Percentiles rank a stretch among this genome's conserved stretches.
Conservation (phyloP, 31 red algal genomes). For the Asparagopsis taxiformis region DNA sequence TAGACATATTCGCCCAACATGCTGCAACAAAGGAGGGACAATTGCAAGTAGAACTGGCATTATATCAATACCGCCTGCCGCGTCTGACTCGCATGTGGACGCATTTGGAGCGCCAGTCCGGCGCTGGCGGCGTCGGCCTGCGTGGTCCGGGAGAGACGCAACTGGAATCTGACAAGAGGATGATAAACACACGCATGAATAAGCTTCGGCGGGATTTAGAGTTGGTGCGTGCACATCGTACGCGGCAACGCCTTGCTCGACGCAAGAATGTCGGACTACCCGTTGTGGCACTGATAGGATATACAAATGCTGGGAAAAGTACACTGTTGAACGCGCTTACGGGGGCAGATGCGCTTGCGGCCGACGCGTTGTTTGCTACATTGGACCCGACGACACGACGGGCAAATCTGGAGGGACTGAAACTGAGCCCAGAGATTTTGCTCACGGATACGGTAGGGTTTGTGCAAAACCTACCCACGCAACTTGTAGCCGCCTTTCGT, state of each 20-base stretch:
- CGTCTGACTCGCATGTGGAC: constrained; percentile 93
- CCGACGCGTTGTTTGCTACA: constrained; percentile 91
- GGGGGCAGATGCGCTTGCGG: constrained; percentile 72
- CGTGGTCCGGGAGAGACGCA: constrained; percentile 98
- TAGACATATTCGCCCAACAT: constrained; percentile 98
- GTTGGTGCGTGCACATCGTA: constrained; percentile 69
- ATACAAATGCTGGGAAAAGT: constrained; percentile 97
- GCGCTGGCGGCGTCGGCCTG: constrained; percentile 76
- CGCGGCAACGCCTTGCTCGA: constrained; percentile 42
- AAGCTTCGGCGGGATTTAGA: constrained; percentile 74
- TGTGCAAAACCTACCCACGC: constrained; percentile 95
- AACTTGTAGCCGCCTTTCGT: constrained; percentile 92
- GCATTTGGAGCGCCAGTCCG: constrained; percentile 91
- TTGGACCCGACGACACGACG: constrained; percentile 91
- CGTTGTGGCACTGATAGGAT: constrained; percentile 85
- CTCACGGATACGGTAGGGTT: constrained; percentile 98
- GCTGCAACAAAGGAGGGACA: constrained; percentile 82
- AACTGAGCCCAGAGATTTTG: constrained; percentile 68
- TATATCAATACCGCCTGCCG: constrained; percentile 85
- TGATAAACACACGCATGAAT: constrained; percentile 57
- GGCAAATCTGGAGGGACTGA: constrained; percentile 66
- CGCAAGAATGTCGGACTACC: constrained; percentile 67
- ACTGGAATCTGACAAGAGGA: constrained; percentile 87
- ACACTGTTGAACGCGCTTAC: constrained; percentile 90
- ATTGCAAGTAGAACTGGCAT: constrained; percentile 92